phyloP scores from a whole-genome alignment of 257 asterid species.

The Solanum chaucha region DNA sequence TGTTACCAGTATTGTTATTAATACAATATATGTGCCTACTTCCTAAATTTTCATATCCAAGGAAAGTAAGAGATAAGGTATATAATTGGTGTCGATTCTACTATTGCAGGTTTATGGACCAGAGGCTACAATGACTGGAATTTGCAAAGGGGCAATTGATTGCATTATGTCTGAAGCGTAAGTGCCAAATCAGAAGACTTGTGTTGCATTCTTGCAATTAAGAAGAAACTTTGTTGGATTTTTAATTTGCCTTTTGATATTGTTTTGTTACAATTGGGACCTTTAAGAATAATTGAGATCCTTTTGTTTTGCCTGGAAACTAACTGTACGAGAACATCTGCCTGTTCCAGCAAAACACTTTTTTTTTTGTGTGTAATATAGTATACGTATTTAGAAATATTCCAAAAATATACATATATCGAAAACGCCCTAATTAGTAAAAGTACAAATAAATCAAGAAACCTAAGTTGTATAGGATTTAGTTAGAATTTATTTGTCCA shows the following conservation, averaged over 20 bases:
- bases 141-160: conserved; percentile 74
- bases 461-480: not conserved
- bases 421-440: not conserved
- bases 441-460: not conserved
- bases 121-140: conserved; percentile 91
- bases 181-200: not conserved
- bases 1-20: not conserved
- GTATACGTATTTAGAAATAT: not conserved
- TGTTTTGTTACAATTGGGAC: not conserved
- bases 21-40: not conserved
- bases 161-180: conserved; percentile 57
- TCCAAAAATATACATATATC: too few species aligned
- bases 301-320: not conserved
- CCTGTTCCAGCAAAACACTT: not conserved
- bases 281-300: not conserved
- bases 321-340: not conserved
- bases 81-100: not conserved
- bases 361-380: too few species aligned
- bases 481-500: not conserved
- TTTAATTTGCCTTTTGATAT: not conserved
- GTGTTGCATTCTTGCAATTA: not conserved
- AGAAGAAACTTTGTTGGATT: not conserved
- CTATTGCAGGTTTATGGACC: conserved; percentile 66
- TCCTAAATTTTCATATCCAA: not conserved
- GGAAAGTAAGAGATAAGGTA: not conserved